Base-by-base conservation (phyloP, 2,329 filamentous ascomycete genomes). In the Bipolaris zeicola region DNA sequence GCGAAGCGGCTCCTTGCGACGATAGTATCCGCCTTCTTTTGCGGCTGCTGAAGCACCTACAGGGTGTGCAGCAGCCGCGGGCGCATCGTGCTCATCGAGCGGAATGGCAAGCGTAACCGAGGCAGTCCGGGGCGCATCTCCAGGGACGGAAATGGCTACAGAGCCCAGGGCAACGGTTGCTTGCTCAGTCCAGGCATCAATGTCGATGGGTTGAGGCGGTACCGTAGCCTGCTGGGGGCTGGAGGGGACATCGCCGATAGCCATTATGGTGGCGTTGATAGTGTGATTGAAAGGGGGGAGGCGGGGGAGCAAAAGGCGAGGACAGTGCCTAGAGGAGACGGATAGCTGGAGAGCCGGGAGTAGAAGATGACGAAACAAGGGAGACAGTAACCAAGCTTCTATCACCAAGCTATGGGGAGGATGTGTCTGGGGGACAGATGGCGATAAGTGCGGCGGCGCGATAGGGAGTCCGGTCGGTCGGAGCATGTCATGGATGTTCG, bases 61-160 rank as follows among this genome's bases (percentile, higher is more conserved):
- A 47, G 67, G 64, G 67, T 65, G 71, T 62, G 61, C 61, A 11
- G 61, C 57, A 28, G 56, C 39, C 10, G 60, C 42, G 42, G 65
- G 61, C 57, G 69, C 65, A 62, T 75, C 71, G 63, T 86, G 63
- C 37, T 66, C 85, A 74, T 96, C 90, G 50, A 96, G 85, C 1
- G 91, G 88, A 63, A 96, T 95, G 46, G 87, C 82, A 50, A 96
- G 82, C 4, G 87, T 82, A 26, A 84, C 82, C 43, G 86, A 84
- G 2, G 85, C 85, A 51, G 87, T 87, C 46, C 82, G 74, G 24
- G 67, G 46, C 16, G 45, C 46, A 8, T 68, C 65, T 6, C 65
- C 62, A 13, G 70, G 64, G 3, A 71, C 60, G 33, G 77, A 72
- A 57, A 81, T 73, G 37, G 76, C 68, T 7, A 80, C 71, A 26